Evolutionary conservation across 495 filamentous ascomycete genomes (phyloP), one percentile per base, ranked within the genome.

Genomic region (Rostrohypoxylon terebratum): DNA sequence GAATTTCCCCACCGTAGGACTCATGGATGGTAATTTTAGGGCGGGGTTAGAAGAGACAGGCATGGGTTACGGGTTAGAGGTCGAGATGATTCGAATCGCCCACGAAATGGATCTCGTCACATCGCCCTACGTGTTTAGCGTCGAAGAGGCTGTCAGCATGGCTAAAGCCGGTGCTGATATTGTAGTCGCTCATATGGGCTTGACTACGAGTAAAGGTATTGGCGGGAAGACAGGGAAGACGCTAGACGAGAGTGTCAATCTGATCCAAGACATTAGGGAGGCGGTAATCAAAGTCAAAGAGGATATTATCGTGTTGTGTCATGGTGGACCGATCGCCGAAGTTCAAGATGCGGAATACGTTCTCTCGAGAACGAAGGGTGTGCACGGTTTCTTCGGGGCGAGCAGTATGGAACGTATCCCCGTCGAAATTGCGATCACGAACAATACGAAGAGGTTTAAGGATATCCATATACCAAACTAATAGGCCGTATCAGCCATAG

Each of bases 351-450:
- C 90, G 0, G 78, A 84, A 75, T 91, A 86, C 77, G 86, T 93
- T 28, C 75, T 93, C 1, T 79, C 79, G 47, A 77, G 85, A 69
- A 88, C 85, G 9, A 82, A 81, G 40, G 89, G 90, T 0, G 81
- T 92, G 20, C 89, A 92, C 80, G 90, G 90, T 2, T 92, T 93
- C 71, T 92, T 87, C 78, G 90, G 90, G 0, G 90, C 90, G 25
- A 91, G 89, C 66, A 89, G 86, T 67, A 90, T 93, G 86, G 90
- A 92, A 81, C 81, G 90, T 38, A 80, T 92, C 72, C 90, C 90
- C 13, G 90, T 92, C 28, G 90, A 93, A 79, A 77, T 82, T 66
- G 90, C 90, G 0, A 89, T 92, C 60, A 84, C 86, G 68, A 80
- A 88, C 25, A 88, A 88, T 66, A 89, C 87, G 65, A 85, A 77